Evolutionary conservation across 208 protist species (phyloP), one percentile per base, ranked within the genome.

Genomic region (Trypanosoma conorhini): DNA sequence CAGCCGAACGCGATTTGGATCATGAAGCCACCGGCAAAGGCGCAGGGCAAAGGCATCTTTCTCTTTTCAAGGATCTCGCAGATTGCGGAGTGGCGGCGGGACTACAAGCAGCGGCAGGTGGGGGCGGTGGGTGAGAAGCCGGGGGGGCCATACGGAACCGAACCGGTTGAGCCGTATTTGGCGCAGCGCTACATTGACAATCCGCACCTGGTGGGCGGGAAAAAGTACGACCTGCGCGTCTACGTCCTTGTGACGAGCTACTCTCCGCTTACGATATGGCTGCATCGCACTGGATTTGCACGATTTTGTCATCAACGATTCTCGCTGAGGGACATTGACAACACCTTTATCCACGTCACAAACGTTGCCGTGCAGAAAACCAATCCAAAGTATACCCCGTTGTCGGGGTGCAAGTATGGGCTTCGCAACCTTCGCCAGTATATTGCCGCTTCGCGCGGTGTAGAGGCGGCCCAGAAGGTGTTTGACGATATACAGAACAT

Each of bases 301-400:
- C 91, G 96, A 52, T 97, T 98, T 81, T 91, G 88, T 76, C 92
- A 97, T 55, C 91, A 96, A 62, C 87, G 91, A 59, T 99, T 94
- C 77, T 92, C 89, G 4, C 46, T 97, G 35, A 85, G 90, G 46
- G 91, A 97, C 67, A 94, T 97, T 50, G 91, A 95, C 51, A 96
- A 97, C 79, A 94, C 87, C 5, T 97, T 94, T 70, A 92, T 99
- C 40, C 98, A 99, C 70, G 90, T 99, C 35, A 99, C 98, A 8
- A 99, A 99, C 80, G 94, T 98, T 19, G 97, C 97, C 24, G 94
- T 99, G 67, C 97, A 99, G 77, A 98, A 98, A 82, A 95, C 88
- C 33, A 96, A 92, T 70, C 94, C 95, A 3, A 97, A 96, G 62
- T 98, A 97, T 79, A 87, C 87, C 12, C 79, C 91, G 17, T 78